Base-by-base conservation (phyloP, 2,329 filamentous ascomycete species). In the Bipolaris gigantea region DNA sequence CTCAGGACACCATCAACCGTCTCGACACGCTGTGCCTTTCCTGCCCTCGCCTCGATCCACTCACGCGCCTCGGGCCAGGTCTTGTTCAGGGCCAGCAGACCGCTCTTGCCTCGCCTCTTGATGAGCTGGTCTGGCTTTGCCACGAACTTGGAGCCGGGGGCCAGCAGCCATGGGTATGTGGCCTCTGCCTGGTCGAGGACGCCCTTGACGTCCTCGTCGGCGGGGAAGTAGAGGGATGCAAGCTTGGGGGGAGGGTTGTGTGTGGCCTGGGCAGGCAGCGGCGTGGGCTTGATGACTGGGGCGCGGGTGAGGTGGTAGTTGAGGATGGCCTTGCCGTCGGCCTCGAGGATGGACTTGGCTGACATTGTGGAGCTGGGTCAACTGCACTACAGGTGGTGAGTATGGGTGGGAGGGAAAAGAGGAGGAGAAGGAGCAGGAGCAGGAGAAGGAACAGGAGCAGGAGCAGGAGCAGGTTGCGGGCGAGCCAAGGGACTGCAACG, bases 311-410 rank as follows among this genome's bases (percentile, higher is more conserved):
- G 92, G 85, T 97, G 94, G 86, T 97, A 99, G 89, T 97, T 97
- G 86, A 99, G 86, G 83, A 99, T 97, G 85, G 94, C 94, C 89
- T 99, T 99, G 86, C 94, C 94, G 83, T 99, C 94, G 84, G 93
- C 93, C 85, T 99, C 94, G 84, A 89, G 81, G 76, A 99, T 97
- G 67, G 93, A 89, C 83, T 99, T 99, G 79, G 94, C 90, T 77
- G 90, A 92, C 91, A 95, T 95, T 73, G 73, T 84, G 78, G 56
- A 58, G 57, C 62, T 47, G 59, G 56, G 59, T 61, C 58, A 59
- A 56, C 63, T 62, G 59, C 53, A 48, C 63, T 63, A 60, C 52
- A 44, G 47, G 23, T 56, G 55, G 65, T 71, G 66, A 72, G 70
- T 63, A 54, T 32, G 60, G 48, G 30, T 44, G 36, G 50, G 33